Evolutionary conservation across 768 basidiomycete species (phyloP).

Genomic region (Filobasidium floriforme): DNA sequence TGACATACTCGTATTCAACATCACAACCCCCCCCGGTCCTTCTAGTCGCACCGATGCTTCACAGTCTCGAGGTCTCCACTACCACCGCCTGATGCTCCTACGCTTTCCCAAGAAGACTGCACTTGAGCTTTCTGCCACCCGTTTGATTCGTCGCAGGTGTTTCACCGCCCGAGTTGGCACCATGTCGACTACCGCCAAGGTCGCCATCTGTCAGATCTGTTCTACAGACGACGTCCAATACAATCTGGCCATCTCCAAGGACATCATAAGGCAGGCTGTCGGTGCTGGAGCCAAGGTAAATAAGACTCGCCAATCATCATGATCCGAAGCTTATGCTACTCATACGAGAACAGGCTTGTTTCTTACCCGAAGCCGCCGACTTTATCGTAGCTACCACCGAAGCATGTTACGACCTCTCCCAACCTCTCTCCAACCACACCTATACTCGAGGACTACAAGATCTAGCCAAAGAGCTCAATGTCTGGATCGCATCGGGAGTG

Average conservation of each 20-base stretch:
- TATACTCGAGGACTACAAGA: constrained; percentile 34
- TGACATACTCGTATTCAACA: too few relatives aligned
- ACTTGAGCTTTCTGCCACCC: too few relatives aligned
- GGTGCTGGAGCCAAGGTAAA: constrained; percentile 33
- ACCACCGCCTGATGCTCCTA: too few relatives aligned
- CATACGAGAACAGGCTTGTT: constrained; percentile 28
- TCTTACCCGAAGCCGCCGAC: constrained; percentile 43
- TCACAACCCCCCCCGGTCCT: too few relatives aligned
- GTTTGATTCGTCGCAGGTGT: too few relatives aligned
- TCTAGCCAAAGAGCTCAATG: constrained; percentile 35
- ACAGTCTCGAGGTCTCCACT: too few relatives aligned
- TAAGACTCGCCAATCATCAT: background rate
- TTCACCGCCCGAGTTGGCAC: too few relatives aligned
- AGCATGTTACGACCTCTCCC: constrained; percentile 31
- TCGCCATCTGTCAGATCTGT: constrained; percentile 30
- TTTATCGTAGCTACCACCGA: constrained; percentile 30
- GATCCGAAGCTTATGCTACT: too few relatives aligned
- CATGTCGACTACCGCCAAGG: constrained; percentile 2
- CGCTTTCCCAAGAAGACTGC: too few relatives aligned
- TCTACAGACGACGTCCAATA: constrained; percentile 30
- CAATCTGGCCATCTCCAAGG: constrained; percentile 31
- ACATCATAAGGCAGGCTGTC: constrained; percentile 30
- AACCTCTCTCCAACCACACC: constrained; percentile 30
- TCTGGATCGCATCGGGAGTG: constrained; percentile 34
- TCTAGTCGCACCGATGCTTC: too few relatives aligned